Base-by-base conservation (phyloP, 208 protist genomes). In the Leishmania tropica region DNA sequence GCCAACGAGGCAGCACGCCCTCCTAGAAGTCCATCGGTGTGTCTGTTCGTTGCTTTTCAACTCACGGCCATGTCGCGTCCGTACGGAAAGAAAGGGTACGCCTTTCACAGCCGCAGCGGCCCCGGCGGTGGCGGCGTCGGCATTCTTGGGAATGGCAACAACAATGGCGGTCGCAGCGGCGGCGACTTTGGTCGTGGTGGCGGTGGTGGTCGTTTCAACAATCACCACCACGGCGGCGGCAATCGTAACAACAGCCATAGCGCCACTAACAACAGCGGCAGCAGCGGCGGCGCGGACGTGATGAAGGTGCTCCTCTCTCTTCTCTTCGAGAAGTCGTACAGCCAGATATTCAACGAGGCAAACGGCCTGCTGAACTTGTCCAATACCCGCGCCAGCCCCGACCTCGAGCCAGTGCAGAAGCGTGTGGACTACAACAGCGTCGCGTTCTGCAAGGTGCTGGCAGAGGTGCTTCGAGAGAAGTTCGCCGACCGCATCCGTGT, bases 361-460 rank as follows among this genome's bases (percentile, higher is more conserved):
- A 92, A 65, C 37, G 91, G 91, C 51, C 81, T 88, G 84, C 84
- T 98, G 31, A 89, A 92, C 75, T 82, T 98, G 31, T 89, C 85
- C 70, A 90, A 86, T 67, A 91, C 96, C 56, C 71, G 81, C 42
- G 85, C 89, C 51, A 89, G 81, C 31, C 88, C 88, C 1, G 93
- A 96, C 76, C 80, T 96, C 24, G 70, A 84, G n/a, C 78, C 86
- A 17, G 90, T 89, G n/a, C 85, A 88, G 81, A 90, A 85, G 47
- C 94, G 83, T 60, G 90, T 98, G 2, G 92, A 98, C 83, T 97
- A 95, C 82, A 96, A 96, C 90, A 96, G 85, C 58, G 89, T 92
- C 21, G 76, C 88, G 7, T 98, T 98, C 83, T 96, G 91, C 81
- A 91, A 87, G 71, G 86, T 89, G 21, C 87, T 98, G 6, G 87